These are phyloP conservation scores for Sporisorium sorghi DNA, from an alignment of 1,284 basidiomycete genomes.

Conservation along the genomic window DNA sequence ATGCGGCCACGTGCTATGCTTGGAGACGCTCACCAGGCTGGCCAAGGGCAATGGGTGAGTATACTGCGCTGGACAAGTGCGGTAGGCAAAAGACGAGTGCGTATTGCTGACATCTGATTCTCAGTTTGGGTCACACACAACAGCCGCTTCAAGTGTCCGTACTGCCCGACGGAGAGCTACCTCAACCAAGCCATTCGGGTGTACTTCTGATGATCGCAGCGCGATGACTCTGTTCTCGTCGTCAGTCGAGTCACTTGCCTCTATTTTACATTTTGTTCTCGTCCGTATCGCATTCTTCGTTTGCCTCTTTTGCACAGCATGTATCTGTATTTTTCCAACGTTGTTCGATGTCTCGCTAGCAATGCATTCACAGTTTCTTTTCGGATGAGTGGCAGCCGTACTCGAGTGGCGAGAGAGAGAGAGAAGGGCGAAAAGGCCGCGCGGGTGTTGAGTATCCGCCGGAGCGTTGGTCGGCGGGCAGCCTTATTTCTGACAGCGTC, in stretches of 20 bases:
- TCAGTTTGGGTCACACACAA: background rate
- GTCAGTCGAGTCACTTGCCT: background rate
- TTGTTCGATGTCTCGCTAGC: background rate
- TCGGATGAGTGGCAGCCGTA: background rate
- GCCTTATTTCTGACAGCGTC: background rate
- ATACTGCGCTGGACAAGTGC: constrained; percentile 65
- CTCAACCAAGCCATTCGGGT: constrained; percentile 57
- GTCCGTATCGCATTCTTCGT: constrained; percentile 1
- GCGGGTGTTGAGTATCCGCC: background rate
- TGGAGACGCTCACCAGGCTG: constrained; percentile 57
- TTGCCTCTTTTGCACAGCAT: constrained; percentile 12
- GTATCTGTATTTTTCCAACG: constrained; percentile 15
- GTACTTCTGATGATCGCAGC: constrained; percentile 60
- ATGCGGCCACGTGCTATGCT: constrained; percentile 79
- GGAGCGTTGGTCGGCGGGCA: background rate
- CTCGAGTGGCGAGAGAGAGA: background rate
- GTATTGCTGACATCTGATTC: background rate
- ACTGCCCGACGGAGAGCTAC: constrained; percentile 63
- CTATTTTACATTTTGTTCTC: background rate
- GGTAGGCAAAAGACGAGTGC: background rate
- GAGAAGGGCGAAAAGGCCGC: no score
- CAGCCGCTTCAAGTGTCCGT: constrained; percentile 64
- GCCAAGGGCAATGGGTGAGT: constrained; percentile 79
- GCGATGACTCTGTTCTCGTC: background rate
- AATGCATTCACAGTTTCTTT: background rate